Base-by-base conservation (phyloP, 1,139 yeast species). In the Protomyces inundatus region DNA sequence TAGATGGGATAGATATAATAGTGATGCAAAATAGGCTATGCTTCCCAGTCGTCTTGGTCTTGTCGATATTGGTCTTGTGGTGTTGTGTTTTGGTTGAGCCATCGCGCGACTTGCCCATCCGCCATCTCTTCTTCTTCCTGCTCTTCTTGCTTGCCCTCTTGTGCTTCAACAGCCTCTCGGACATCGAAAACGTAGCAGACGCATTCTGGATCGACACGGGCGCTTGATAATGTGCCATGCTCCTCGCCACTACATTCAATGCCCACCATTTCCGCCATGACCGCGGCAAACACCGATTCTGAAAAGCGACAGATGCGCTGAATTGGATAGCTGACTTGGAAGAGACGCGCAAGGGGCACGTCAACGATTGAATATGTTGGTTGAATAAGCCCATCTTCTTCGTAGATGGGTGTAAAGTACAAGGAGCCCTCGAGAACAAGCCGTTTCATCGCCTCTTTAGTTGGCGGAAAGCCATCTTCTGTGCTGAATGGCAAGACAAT, bases 381-480 rank as follows among this genome's bases (percentile, higher is more conserved):
- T 23, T 23, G 23, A 23, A 23, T 23, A 23, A 2, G 23, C n/a
- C 1, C 4, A 4, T 42, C 48, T 14, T 42, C 30, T 35, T 57
- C 50, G 33, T 7, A 39, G 4, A 45, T 9, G 4, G 62, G 62
- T 16, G 46, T 12, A 9, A 52, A 58, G 30, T 42, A 58, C 23
- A 32, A 16, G 23, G 42, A 56, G 2, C 52, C 42, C 32, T 42
- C 12, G 14, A 33, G 32, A 16, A 58, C 45, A 12, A 58, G 42
- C 42, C 39, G 32, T 33, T 10, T 6, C 3, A 52, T 12, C 5
- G 46, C 14, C 5, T 9, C 12, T 10, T 16, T 9, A 6, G 56
- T 16, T 6, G 56, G 62, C 10, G 62, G 62, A 16, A 40, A 58
- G 6, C 53, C 56, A 14, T 58, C 62, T 4, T 42, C 33, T 5